Conservation (phyloP, 108 stramenopile species). For the Skeletonema menzelii region DNA sequence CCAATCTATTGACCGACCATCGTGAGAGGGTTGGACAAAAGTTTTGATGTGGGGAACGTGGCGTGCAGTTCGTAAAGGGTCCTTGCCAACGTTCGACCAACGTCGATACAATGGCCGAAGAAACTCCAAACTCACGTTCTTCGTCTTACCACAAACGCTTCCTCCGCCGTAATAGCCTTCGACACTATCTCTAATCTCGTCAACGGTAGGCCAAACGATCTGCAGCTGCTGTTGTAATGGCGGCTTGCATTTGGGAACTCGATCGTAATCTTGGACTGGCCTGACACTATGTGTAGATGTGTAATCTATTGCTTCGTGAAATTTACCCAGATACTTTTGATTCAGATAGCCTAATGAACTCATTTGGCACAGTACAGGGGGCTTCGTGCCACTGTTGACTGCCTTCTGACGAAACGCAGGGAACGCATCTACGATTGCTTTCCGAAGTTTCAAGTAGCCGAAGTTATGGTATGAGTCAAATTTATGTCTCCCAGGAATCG, state of each 20-base stretch:
- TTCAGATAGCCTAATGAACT: slow-evolving; percentile 72
- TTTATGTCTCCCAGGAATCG: slow-evolving; percentile 67
- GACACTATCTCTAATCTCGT: slow-evolving; percentile 57
- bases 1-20: slow-evolving; percentile 53
- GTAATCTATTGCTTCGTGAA: slow-evolving; percentile 50
- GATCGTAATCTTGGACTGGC: not conserved
- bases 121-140: slow-evolving; percentile 66
- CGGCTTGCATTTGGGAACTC: not conserved
- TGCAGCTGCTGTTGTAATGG: slow-evolving; percentile 15
- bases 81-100: slow-evolving; percentile 44
- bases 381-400: not conserved
- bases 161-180: slow-evolving; percentile 70
- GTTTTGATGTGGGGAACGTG: slow-evolving; percentile 80
- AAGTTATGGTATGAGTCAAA: slow-evolving; percentile 12
- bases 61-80: slow-evolving; percentile 46
- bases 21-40: slow-evolving; percentile 50
- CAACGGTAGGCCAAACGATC: slow-evolving; percentile 73
- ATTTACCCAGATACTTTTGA: slow-evolving; percentile 51
- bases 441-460: slow-evolving; percentile 56
- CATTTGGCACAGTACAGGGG: slow-evolving; percentile 71
- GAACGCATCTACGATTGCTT: slow-evolving; percentile 40
- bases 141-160: slow-evolving; percentile 56
- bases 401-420: not conserved
- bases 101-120: slow-evolving; percentile 46
- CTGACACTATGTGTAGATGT: slow-evolving; percentile 9